A percentile compares a stretch with the other conserved stretches of the same genome.
Conservation (phyloP, 345 rosid species). For the Crucihimalaya himalaica region DNA sequence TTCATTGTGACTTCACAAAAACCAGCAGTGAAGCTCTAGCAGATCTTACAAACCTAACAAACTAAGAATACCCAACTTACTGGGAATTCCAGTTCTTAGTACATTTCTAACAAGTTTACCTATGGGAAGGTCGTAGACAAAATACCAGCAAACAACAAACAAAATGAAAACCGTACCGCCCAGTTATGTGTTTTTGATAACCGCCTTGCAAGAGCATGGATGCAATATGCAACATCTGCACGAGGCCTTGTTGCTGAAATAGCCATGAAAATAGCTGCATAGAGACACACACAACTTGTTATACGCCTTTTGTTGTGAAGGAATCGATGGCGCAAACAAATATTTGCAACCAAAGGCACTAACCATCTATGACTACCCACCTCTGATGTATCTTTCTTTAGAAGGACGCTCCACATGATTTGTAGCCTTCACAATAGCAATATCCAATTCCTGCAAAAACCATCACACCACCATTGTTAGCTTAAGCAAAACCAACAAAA, state of each 20-base stretch:
- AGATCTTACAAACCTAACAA: not conserved
- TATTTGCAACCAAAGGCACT: constrained; percentile 11
- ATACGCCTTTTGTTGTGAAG: not conserved
- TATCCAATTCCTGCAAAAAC: constrained; percentile 77
- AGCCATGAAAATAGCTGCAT: constrained; percentile 86
- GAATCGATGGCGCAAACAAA: not conserved
- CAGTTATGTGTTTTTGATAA: constrained; percentile 90
- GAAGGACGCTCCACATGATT: constrained; percentile 95
- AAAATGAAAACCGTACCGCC: constrained; percentile 61
- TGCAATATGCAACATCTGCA: constrained; percentile 98
- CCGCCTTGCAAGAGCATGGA: constrained; percentile 88
- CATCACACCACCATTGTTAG: constrained; percentile 11
- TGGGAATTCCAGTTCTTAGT: not conserved
- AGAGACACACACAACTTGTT: constrained; percentile 7
- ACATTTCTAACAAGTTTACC: not conserved
- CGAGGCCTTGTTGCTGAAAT: constrained; percentile 98
- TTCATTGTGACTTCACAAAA: not conserved
- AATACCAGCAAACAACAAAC: not conserved
- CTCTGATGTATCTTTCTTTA: constrained; percentile 82
- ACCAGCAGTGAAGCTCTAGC: not conserved
- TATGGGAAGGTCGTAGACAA: not conserved
- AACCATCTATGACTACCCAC: constrained; percentile 45
- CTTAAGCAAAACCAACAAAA: not conserved
- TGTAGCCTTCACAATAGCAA: constrained; percentile 93
- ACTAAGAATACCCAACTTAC: not conserved